Conservation (phyloP, 345 rosid genomes). For the Carallia brachiata region DNA sequence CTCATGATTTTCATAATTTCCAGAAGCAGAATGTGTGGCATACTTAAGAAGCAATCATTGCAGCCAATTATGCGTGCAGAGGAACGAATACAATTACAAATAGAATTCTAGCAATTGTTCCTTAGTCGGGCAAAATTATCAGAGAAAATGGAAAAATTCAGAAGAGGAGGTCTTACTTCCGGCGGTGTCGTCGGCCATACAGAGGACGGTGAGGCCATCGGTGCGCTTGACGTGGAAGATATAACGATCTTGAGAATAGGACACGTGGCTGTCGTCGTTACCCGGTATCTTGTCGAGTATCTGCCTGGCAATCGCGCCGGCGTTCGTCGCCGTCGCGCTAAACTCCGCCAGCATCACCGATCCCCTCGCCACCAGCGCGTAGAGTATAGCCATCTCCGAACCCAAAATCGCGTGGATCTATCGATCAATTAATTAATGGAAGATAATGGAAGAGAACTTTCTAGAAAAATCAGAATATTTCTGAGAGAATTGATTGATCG, state of each 20-base stretch:
- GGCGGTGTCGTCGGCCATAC: conserved; percentile 94
- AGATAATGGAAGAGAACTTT: too few relatives aligned
- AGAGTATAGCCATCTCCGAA: conserved; percentile 71
- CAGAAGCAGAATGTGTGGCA: too few relatives aligned
- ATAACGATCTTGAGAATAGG: conserved; percentile 91
- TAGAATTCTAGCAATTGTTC: too few relatives aligned
- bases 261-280: conserved; percentile 62
- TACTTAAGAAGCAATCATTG: too few relatives aligned
- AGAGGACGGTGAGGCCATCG: conserved; percentile 96
- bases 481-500: neutral
- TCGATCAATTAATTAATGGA: neutral
- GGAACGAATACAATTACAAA: too few relatives aligned
- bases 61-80: too few relatives aligned
- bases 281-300: conserved; percentile 84
- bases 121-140: too few relatives aligned
- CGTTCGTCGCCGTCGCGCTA: conserved; percentile 68
- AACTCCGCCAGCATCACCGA: conserved; percentile 90
- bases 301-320: conserved; percentile 73
- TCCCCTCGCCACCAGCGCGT: conserved; percentile 85
- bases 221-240: conserved; percentile 92
- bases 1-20: too few relatives aligned
- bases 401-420: neutral
- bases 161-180: conserved; percentile 50
- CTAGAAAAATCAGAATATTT: too few relatives aligned
- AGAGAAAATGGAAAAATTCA: conserved; percentile 23